phyloP scores from a whole-genome alignment of 148 eudicot genomes.

The Nepenthes gracilis region DNA sequence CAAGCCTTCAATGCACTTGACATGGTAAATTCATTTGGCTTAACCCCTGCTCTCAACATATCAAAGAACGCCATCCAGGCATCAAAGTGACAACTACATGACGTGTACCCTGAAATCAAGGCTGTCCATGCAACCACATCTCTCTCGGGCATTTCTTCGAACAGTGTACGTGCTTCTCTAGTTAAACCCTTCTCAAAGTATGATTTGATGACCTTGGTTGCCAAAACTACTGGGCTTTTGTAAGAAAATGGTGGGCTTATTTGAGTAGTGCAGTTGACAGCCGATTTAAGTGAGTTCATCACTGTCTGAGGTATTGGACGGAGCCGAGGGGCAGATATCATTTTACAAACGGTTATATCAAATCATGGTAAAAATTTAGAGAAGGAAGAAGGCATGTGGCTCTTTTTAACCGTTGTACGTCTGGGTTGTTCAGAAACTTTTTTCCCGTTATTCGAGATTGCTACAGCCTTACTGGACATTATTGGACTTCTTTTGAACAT shows the following conservation, averaged over 20 bases:
- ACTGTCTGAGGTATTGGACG: slow-evolving; percentile 38
- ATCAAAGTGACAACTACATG: slow-evolving; percentile 24
- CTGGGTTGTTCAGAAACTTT: too few relatives aligned
- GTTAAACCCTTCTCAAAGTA: slow-evolving; percentile 45
- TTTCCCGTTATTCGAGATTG: too few relatives aligned
- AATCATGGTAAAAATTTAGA: not conserved
- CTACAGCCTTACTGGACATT: too few relatives aligned
- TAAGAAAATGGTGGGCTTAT: slow-evolving; percentile 30
- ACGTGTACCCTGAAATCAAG: slow-evolving; percentile 71
- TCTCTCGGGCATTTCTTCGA: slow-evolving; percentile 88
- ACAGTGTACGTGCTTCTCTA: slow-evolving; percentile 57
- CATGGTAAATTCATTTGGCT: slow-evolving; percentile 60
- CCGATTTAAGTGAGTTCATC: slow-evolving; percentile 27
- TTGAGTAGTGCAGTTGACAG: slow-evolving; percentile 15
- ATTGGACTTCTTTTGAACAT: too few relatives aligned
- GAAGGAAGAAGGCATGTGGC: too few relatives aligned
- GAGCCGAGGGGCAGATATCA: slow-evolving; percentile 13
- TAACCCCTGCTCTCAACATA: slow-evolving; percentile 47
- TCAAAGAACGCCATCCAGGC: slow-evolving; percentile 53
- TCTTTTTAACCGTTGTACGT: too few relatives aligned
- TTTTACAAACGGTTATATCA: slow-evolving; percentile 30
- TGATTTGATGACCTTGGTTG: slow-evolving; percentile 70
- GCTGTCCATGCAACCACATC: slow-evolving; percentile 88
- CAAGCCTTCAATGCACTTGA: slow-evolving; percentile 80
- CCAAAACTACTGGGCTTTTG: slow-evolving; percentile 36